These are phyloP conservation scores for Micractinium conductrix DNA, from an alignment of 139 green algal species.

Conservation along the genomic window DNA sequence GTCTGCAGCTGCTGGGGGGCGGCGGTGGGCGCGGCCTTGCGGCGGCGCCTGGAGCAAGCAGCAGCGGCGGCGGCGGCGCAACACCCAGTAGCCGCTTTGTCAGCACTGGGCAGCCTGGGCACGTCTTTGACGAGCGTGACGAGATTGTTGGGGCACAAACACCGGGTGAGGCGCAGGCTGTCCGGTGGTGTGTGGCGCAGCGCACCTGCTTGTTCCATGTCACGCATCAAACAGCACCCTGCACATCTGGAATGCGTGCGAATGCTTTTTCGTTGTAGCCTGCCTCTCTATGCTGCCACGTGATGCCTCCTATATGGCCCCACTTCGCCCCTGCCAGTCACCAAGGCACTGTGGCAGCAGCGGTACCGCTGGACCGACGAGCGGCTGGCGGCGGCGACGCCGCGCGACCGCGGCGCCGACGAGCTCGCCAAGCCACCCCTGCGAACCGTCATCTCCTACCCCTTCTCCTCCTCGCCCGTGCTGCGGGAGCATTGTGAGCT, in stretches of 20 bases:
- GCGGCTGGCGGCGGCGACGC: constrained; percentile 4
- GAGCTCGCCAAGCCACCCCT: neutral
- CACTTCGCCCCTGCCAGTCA: too few relatives aligned
- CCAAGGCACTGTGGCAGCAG: constrained; percentile 28
- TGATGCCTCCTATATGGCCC: too few relatives aligned
- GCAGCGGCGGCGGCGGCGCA: too few relatives aligned
- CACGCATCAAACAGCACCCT: neutral
- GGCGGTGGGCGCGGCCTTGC: too few relatives aligned
- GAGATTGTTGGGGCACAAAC: constrained; percentile 7
- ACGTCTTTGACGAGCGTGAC: constrained; percentile 3
- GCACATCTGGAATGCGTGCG: neutral
- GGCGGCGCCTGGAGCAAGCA: too few relatives aligned
- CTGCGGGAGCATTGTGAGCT: constrained; percentile 24
- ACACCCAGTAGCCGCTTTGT: too few relatives aligned
- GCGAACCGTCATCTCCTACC: neutral
- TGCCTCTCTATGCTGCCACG: neutral
- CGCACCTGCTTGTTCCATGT: neutral
- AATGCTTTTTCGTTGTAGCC: neutral
- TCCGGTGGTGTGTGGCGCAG: too few relatives aligned
- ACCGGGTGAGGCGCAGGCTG: neutral
- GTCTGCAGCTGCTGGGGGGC: too few relatives aligned
- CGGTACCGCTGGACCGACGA: constrained; percentile 10
- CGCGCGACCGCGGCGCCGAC: neutral
- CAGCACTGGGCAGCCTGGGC: neutral
- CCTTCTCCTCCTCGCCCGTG: constrained; percentile 4